Base-by-base conservation (phyloP, 192 early-diverging fungal genomes). In the Coemansia sp. region DNA sequence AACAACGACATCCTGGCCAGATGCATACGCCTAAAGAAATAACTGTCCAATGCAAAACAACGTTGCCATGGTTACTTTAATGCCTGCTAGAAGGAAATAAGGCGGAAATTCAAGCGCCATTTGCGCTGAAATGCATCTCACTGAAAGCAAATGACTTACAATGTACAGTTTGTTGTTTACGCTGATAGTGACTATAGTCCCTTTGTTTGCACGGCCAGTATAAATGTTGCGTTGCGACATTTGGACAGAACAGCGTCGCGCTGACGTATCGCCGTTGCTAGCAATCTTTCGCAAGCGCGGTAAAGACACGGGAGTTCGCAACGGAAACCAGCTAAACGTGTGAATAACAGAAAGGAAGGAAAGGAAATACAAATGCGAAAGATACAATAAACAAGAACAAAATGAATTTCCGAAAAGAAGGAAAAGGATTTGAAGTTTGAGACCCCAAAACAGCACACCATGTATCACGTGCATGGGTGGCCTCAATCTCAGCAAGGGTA, bases 201-300 rank as follows among this genome's bases (percentile, higher is more conserved):
- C 58, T n/a, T 61, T 55, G 53, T 81, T 81, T 64, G 79, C 73
- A 43, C 79, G 74, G 33, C 79, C 79, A 0, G 79, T 67, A 35
- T 81, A 81, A 20, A 75, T 67, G 49, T 61, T 66, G 22, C 70
- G 70, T 32, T 67, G 53, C 19, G 74, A 58, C 79, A 81, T 81
- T 67, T 43, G 63, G 41, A 40, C 40, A 57, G 55, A n/a, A 36
- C 2, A 11, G 53, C 10, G 25, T 9, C 20, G 53, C 32, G 53
- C 25, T 54, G 25, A 54, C 25, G 20, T 29, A 29, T 17, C 19
- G 8, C n/a, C 17, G 45, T 48, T 19, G 17, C 45, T 48, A 48
- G 45, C 2, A 22, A 48, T 48, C 19, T 11, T 19, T 48, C 17
- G 8, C 45, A 19, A 2, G 45, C 38, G 17, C 20, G 41, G 45